Conservation (phyloP, 73 alveolate species). For the Halteria grandinella region DNA sequence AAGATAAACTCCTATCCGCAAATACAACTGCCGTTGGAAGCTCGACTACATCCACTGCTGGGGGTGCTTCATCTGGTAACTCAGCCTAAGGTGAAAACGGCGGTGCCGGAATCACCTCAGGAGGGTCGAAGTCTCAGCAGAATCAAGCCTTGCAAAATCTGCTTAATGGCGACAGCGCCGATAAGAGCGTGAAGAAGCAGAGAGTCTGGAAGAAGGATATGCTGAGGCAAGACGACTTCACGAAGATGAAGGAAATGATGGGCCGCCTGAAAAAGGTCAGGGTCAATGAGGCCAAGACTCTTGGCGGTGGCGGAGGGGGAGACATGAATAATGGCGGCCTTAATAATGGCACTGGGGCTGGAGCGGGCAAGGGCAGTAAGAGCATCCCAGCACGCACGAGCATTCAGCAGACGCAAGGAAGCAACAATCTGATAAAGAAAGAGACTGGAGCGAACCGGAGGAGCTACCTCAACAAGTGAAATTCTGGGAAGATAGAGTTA, state of each 20-base stretch:
- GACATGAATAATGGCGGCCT: too few relatives aligned
- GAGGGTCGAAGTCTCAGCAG: background rate
- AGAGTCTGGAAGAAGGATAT: conserved; percentile 34
- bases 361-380: background rate
- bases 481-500: too few relatives aligned
- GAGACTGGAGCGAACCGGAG: conserved; percentile 40
- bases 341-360: background rate
- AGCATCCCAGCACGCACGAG: conserved; percentile 39
- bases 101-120: background rate
- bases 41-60: too few relatives aligned
- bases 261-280: background rate
- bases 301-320: too few relatives aligned
- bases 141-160: conserved; percentile 10
- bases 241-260: conserved; percentile 50
- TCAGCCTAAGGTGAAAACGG: background rate
- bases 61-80: background rate
- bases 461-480: conserved; percentile 26
- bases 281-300: background rate
- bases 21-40: too few relatives aligned
- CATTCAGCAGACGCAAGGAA: conserved; percentile 34
- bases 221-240: conserved; percentile 18
- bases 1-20: conserved; percentile 23
- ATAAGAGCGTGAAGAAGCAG: conserved; percentile 4
- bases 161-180: conserved; percentile 22
- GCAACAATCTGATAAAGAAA: conserved; percentile 28